phyloP scores from a whole-genome alignment of 176 grass and related monocot genomes.

The Hordeum vulgare region MorexV3_pseudomolecules_assembly NC_058521.1:510581072-510581571 shows the following conservation, averaged over 20 bases:
- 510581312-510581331: background rate
- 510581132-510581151: background rate
- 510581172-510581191: no score
- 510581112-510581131: conserved; percentile 3
- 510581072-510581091: conserved; percentile 12
- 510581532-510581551: conserved; percentile 5
- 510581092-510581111: background rate
- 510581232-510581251: no score
- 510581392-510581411: no score
- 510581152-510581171: no score
- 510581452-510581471: background rate
- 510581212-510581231: no score
- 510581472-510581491: background rate
- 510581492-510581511: background rate
- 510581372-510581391: background rate
- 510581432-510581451: background rate
- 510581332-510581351: no score
- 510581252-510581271: no score
- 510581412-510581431: no score
- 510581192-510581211: no score
- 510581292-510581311: no score
- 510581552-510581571: background rate
- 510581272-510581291: no score
- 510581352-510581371: background rate
- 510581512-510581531: background rate